Evolutionary conservation across 768 basidiomycete species (phyloP).

Genomic region (Basidioascus undulatus): DNA sequence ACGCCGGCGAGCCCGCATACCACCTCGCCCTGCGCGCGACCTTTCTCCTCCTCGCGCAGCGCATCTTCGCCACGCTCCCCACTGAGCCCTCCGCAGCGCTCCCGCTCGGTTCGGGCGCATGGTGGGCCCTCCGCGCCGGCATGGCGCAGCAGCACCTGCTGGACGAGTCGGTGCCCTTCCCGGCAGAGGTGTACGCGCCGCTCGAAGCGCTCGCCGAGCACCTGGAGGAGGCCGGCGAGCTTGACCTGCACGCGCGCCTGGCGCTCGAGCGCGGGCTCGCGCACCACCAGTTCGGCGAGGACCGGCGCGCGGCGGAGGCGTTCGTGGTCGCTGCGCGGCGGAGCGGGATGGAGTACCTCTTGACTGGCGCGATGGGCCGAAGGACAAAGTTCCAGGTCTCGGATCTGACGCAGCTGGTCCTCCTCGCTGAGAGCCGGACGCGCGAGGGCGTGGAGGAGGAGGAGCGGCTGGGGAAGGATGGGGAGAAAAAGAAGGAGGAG

Average conservation of each 20-base stretch:
- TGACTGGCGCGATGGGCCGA: conserved; percentile 79
- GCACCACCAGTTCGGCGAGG: conserved; percentile 40
- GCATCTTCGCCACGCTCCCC: conserved; percentile 31
- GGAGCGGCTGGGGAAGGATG: not conserved
- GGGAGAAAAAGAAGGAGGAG: conserved; percentile 1
- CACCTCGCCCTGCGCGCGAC: conserved; percentile 49
- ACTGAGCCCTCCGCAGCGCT: too few relatives aligned
- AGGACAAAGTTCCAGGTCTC: conserved; percentile 78
- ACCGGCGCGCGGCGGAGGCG: conserved; percentile 47
- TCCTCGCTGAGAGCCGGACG: conserved; percentile 66
- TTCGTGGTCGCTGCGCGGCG: conserved; percentile 56
- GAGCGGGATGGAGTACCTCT: conserved; percentile 60
- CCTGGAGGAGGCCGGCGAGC: conserved; percentile 19
- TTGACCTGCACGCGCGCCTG: conserved; percentile 41
- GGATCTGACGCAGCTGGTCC: conserved; percentile 67
- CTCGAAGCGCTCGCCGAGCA: conserved; percentile 15
- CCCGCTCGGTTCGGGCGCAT: conserved; percentile 8
- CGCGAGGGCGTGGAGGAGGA: conserved; percentile 14
- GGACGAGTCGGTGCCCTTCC: conserved; percentile 52
- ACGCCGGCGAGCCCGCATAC: conserved; percentile 82
- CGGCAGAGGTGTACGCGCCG: conserved; percentile 17
- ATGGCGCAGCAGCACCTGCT: conserved; percentile 43
- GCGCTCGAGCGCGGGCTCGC: conserved; percentile 53
- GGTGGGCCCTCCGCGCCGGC: conserved; percentile 60
- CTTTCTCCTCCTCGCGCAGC: conserved; percentile 50